phyloP scores from a whole-genome alignment of 495 filamentous ascomycete species.

The Xylaria intraflava region DNA sequence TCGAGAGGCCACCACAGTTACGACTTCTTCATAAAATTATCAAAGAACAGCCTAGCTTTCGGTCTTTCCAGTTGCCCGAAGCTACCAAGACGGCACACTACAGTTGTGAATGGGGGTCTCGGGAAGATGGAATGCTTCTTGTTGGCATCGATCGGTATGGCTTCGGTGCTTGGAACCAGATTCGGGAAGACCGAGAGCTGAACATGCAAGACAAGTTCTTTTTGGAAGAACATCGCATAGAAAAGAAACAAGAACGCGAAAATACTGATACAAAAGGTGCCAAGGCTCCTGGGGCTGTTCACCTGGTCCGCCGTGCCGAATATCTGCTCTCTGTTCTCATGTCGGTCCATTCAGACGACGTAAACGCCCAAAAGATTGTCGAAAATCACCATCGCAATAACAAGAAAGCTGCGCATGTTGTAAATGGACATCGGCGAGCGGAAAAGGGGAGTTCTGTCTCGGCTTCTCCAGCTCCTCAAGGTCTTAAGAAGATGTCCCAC shows the following conservation, averaged over 20 bases:
- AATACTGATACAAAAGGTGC: slow-evolving; percentile 70
- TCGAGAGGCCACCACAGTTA: slow-evolving; percentile 84
- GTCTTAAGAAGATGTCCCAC: slow-evolving; percentile 35
- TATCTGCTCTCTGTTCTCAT: slow-evolving; percentile 88
- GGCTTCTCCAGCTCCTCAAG: slow-evolving; percentile 51
- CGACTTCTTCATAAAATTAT: slow-evolving; percentile 71
- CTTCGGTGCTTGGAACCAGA: slow-evolving; percentile 87
- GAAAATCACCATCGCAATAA: slow-evolving; percentile 87
- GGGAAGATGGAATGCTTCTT: slow-evolving; percentile 95
- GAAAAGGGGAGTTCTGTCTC: slow-evolving; percentile 48
- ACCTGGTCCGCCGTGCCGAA: slow-evolving; percentile 89
- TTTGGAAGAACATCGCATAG: slow-evolving; percentile 94
- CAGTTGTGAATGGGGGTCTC: slow-evolving; percentile 79
- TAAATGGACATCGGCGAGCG: slow-evolving; percentile 46
- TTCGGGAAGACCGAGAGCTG: slow-evolving; percentile 86
- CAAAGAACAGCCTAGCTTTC: slow-evolving; percentile 53
- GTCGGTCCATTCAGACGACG: slow-evolving; percentile 62
- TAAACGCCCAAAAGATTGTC: slow-evolving; percentile 71
- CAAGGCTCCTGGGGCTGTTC: slow-evolving; percentile 91
- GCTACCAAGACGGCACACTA: slow-evolving; percentile 84
- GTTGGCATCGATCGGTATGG: slow-evolving; percentile 88
- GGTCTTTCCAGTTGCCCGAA: slow-evolving; percentile 79
- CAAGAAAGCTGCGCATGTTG: slow-evolving; percentile 47
- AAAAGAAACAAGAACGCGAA: slow-evolving; percentile 84
- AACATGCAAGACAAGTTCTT: slow-evolving; percentile 89